Base-by-base conservation (phyloP, 1,284 basidiomycete genomes). In the Heterobasidion irregulare region DNA sequence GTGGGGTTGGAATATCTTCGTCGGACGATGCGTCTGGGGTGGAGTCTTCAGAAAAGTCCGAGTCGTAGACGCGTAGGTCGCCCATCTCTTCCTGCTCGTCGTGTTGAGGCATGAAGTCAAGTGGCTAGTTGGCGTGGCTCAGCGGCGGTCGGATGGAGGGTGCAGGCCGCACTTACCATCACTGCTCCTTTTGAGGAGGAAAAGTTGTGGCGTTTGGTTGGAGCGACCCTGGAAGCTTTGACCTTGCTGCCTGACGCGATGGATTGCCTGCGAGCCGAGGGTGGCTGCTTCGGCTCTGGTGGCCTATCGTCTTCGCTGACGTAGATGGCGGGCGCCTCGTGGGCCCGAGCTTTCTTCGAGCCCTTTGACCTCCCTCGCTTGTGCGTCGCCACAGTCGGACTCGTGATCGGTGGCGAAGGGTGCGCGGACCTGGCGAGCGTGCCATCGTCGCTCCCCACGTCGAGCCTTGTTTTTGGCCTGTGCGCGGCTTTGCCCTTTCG, bases 41-140 rank as follows among this genome's bases (percentile, higher is more conserved):
- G 1, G 79, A 79, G 2, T 63, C 60, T 16, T 74, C 72, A 12
- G 76, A 76, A 63, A 82, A 82, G 62, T 83, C 81, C 8, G 69
- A 62, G 45, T 70, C 67, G 53, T 62, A 61, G 13, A 64, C 53
- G 7, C 57, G 46, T 7, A 50, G 52, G 38, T 41, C n/a, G 3
- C 15, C 8, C 10, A 33, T 16, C 1, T 59, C 57, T 4, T 59
- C 48, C 10, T 47, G 43, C 7, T 43, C 33, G 7, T 7, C 34
- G n/a, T 6, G 12, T 8, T 19, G 35, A 9, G 34, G 41, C 12
- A 35, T n/a, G 0, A 32, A 8, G 15, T 12, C 26, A 8, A 32
- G 33, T 34, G 49, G n/a, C 32, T 12, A n/a, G 12, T 35, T 7
- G n/a, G 34, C 1, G 34, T 16, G 41, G 41, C 16, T 46, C 13